Conservation (phyloP, 768 basidiomycete genomes). For the Suillus americanus region DNA sequence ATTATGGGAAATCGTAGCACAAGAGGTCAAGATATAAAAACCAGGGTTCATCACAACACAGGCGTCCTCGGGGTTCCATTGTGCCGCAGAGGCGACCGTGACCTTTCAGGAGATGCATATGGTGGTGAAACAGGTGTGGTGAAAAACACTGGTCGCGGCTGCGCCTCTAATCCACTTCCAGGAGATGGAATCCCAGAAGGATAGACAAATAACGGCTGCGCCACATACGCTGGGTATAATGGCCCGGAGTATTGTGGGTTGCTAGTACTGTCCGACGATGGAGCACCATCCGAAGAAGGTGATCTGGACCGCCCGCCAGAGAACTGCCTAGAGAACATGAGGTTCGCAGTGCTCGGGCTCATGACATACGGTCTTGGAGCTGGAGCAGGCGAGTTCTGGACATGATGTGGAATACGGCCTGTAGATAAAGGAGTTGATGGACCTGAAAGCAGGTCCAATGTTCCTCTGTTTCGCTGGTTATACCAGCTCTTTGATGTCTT, state of each 20-base stretch:
- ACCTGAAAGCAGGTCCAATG: constrained; percentile 30
- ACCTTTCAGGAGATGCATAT: not conserved
- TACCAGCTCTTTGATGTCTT: constrained; percentile 32
- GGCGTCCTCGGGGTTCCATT: not conserved
- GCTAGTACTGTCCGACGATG: constrained; percentile 32
- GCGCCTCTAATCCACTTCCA: constrained; percentile 9
- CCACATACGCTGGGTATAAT: constrained; percentile 28
- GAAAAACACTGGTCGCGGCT: constrained; percentile 5
- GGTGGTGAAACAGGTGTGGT: constrained; percentile 1
- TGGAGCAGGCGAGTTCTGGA: constrained; percentile 5
- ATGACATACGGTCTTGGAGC: constrained; percentile 30
- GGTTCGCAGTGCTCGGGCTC: constrained; percentile 27
- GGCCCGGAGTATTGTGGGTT: constrained; percentile 18
- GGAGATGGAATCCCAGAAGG: constrained; percentile 32
- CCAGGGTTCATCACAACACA: not conserved
- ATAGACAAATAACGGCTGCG: constrained; percentile 29
- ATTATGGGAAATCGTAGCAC: not conserved
- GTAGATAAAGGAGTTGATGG: constrained; percentile 33
- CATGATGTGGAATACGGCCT: constrained; percentile 24
- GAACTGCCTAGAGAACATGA: constrained; percentile 25
- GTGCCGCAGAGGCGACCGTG: not conserved
- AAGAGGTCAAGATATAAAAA: not conserved
- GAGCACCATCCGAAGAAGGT: constrained; percentile 29
- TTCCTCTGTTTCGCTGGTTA: constrained; percentile 23
- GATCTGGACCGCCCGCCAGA: constrained; percentile 22